Evolutionary conservation across 148 eudicot species (phyloP).

Genomic region (Cornus florida): DNA sequence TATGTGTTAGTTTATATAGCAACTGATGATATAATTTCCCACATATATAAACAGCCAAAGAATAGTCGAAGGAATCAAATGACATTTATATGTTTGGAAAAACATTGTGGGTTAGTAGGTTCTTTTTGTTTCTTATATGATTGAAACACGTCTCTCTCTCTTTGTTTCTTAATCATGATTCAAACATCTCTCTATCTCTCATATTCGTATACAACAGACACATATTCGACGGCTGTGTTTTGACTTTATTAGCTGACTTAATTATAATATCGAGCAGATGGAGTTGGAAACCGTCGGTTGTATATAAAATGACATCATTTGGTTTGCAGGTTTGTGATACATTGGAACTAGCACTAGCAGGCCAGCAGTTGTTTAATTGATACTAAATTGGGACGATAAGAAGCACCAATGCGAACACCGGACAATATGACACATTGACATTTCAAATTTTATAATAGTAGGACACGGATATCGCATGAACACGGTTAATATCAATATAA

Average conservation of each 20-base stretch:
- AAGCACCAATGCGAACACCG: too few species aligned
- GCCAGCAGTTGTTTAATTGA: too few species aligned
- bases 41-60: conserved; percentile 4
- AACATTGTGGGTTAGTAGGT: conserved; percentile 1
- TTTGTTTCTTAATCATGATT: conserved; percentile 10
- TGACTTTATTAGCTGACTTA: background rate
- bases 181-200: background rate
- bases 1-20: conserved; percentile 16
- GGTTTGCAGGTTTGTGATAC: background rate
- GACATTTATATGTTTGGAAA: conserved; percentile 20
- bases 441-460: too few species aligned
- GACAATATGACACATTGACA: too few species aligned
- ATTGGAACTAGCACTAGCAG: background rate
- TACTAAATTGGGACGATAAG: too few species aligned
- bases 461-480: too few species aligned
- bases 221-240: too few species aligned
- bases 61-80: conserved; percentile 12
- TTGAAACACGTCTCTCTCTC: background rate
- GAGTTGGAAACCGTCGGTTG: too few species aligned
- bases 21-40: background rate
- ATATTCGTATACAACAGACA: too few species aligned
- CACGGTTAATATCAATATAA: too few species aligned
- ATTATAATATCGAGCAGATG: too few species aligned
- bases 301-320: background rate
- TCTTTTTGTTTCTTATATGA: conserved; percentile 15